Evolutionary conservation across 1,284 basidiomycete genomes (phyloP).

Genomic region (Trichosporon faecale): DNA sequence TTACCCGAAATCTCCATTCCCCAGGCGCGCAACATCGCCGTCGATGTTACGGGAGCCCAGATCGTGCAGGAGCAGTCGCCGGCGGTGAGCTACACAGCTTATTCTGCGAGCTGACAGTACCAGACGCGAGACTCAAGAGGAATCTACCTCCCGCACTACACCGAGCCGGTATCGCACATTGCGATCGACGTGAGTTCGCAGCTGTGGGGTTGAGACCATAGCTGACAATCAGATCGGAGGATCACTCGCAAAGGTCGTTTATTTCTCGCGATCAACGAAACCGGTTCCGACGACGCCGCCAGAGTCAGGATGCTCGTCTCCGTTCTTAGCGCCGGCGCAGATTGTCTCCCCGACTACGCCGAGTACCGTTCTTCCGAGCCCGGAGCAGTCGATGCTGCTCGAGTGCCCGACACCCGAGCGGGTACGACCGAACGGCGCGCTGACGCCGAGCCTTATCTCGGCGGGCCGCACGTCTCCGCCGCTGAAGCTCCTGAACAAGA

Average conservation of each 20-base stretch:
- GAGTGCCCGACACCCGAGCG: slow-evolving; percentile 40
- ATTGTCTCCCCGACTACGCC: slow-evolving; percentile 32
- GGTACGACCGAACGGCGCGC: slow-evolving; percentile 64
- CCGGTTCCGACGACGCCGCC: slow-evolving; percentile 45
- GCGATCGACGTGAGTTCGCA: slow-evolving; percentile 77
- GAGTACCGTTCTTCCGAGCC: slow-evolving; percentile 32
- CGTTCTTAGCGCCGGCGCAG: slow-evolving; percentile 42
- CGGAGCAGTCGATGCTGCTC: slow-evolving; percentile 26
- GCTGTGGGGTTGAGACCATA: background rate
- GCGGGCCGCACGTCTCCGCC: slow-evolving; percentile 18
- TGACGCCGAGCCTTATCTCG: slow-evolving; percentile 64
- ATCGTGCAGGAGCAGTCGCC: slow-evolving; percentile 87
- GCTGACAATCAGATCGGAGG: slow-evolving; percentile 75
- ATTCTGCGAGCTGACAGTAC: background rate
- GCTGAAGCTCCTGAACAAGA: slow-evolving; percentile 29
- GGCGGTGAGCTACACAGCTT: slow-evolving; percentile 61
- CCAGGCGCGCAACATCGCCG: slow-evolving; percentile 48
- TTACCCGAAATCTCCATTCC: slow-evolving; percentile 50
- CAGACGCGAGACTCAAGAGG: slow-evolving; percentile 88
- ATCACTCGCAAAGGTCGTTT: slow-evolving; percentile 96
- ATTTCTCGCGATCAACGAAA: slow-evolving; percentile 82
- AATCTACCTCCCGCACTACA: slow-evolving; percentile 92
- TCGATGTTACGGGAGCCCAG: slow-evolving; percentile 64
- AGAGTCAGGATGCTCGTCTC: slow-evolving; percentile 41
- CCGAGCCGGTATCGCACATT: slow-evolving; percentile 93